Base-by-base conservation (phyloP, 2,329 filamentous ascomycete genomes). In the Ploettnerulaceae sp. region DNA sequence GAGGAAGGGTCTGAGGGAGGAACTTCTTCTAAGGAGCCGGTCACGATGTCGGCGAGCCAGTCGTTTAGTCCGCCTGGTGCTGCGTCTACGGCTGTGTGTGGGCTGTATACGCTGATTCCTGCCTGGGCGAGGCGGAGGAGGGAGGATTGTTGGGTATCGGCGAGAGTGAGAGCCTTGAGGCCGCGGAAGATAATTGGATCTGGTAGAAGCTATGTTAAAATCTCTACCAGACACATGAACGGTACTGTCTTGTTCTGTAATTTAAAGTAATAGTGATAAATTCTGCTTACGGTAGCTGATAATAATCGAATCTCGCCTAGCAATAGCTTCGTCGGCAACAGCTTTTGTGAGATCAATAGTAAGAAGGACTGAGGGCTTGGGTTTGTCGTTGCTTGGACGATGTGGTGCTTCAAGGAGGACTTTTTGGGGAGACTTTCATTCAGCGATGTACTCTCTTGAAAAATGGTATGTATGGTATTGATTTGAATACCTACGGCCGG, bases 141-240 rank as follows among this genome's bases (percentile, higher is more conserved):
- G 5, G 87, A 87, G 33, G 82, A 77, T 64, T 98, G 93, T 66
- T 97, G 93, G 7, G 88, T 78, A 63, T 98, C 86, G 52, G 76
- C 76, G 37, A 89, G 77, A 25, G 88, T 95, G 63, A 98, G 72
- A 54, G 87, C 84, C 69, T 96, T 98, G 57, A 98, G 75, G 43
- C 86, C 86, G 38, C 86, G 82, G 73, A 98, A 98, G 64, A 98
- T 97, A 64, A 97, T 93, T 17, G 93, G 93, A 68, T 98, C 88
- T 94, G 58, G 51, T 44, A 7, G 17, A 21, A 15, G 28, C 14
- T 53, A 36, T 53, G 36, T 14, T 14, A 32, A 21, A 32, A n/a
- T 21, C 14, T 20, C 25, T 17, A 14, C 31, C 15, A 12, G 22
- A 20, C 3, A 20, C 21, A 34, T 21, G n/a, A n/a, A n/a, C n/a